Base-by-base conservation (phyloP, 2,329 filamentous ascomycete genomes). In the Trichoderma endophyticum region DNA sequence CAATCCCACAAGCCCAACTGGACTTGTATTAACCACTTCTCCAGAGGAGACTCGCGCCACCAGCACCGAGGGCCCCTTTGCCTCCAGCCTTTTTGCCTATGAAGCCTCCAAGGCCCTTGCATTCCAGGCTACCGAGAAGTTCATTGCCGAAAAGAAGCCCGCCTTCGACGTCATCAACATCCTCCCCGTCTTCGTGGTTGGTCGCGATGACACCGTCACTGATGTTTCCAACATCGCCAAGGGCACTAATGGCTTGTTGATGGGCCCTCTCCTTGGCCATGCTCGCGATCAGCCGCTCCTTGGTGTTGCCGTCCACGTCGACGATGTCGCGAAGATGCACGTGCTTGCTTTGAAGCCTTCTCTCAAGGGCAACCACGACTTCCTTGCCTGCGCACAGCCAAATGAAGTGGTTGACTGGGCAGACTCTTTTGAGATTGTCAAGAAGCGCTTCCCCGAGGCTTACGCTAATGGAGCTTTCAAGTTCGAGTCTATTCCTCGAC, bases 151-250 rank as follows among this genome's bases (percentile, higher is more conserved):
- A 2, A 73, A 80, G 69, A 77, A 78, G 14, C 82, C 82, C 3
- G 32, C 74, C 12, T 84, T 82, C 60, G 77, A 81, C 66, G 75
- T 82, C 34, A 76, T 82, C 34, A 77, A 80, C 74, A 75, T 83
- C 70, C 76, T 82, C 71, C 82, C 82, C 1, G 77, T 76, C 51
- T 81, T 81, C 70, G 79, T 82, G 21, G 68, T 82, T 14, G 82
- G 82, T 8, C 79, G 77, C 63, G 80, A 83, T 73, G 79, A 82
- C 61, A 75, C 78, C 11, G 77, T 72, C 43, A 68, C 71, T 8
- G 59, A 61, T 6, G 24, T 57, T 11, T n/a, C 36, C 21, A 60
- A 65, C 18, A 70, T 70, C 24, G 34, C 32, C 48, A 77, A 77
- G 68, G 80, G 80, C 57, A 80, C 79, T 61, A 83, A 83, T 73